These are phyloP conservation scores for Epithemia pelagica DNA, from an alignment of 108 stramenopile genomes.

Conservation along the genomic window DNA sequence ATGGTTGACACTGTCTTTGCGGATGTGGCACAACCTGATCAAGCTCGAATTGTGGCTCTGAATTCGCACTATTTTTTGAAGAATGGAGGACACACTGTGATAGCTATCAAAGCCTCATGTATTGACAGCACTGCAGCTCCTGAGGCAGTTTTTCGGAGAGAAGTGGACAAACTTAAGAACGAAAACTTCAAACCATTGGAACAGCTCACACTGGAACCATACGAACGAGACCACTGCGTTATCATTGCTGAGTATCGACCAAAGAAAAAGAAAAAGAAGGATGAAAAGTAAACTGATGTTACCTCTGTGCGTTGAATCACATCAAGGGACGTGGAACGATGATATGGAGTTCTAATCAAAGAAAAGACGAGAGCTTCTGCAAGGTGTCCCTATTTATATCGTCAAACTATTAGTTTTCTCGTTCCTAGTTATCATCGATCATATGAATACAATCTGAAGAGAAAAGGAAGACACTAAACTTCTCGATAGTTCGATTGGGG, in stretches of 20 bases:
- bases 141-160: conserved; percentile 95
- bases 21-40: conserved; percentile 99
- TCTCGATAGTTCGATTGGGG: no score
- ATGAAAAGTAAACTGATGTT: conserved; percentile 7
- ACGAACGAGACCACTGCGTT: conserved; percentile 99
- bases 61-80: conserved; percentile 99
- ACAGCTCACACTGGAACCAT: conserved; percentile 99
- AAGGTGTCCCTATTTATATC: no score
- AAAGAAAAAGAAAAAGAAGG: conserved; percentile 71
- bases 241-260: conserved; percentile 96
- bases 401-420: no score
- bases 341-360: no score
- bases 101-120: conserved; percentile 99
- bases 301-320: no score
- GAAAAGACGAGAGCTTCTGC: no score
- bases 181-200: conserved; percentile 98
- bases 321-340: no score
- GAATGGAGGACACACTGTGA: conserved; percentile 97
- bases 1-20: conserved; percentile 99
- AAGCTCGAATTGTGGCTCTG: conserved; percentile 98
- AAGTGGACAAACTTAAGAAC: conserved; percentile 89
- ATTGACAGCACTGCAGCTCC: conserved; percentile 99
- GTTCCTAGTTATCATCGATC: no score
- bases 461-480: no score
- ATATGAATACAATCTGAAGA: no score